Evolutionary conservation across 108 stramenopile species (phyloP).

Genomic region (Chaetoceros muelleri): DNA sequence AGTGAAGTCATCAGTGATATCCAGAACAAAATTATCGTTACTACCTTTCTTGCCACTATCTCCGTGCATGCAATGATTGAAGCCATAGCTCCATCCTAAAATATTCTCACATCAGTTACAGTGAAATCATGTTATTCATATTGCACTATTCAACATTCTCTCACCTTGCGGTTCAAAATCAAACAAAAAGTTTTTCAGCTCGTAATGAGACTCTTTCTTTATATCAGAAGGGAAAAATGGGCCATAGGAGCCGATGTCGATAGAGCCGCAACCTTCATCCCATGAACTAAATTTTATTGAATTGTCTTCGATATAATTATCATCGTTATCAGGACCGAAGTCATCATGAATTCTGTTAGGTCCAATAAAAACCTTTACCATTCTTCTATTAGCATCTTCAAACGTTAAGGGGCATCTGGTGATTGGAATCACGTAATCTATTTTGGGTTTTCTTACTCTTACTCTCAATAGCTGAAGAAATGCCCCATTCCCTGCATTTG

Average conservation of each 20-base stretch:
- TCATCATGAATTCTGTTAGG: neutral
- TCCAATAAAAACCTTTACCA: constrained; percentile 6
- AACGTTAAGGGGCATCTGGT: neutral
- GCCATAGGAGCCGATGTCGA: constrained; percentile 29
- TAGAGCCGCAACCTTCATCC: constrained; percentile 17
- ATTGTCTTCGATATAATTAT: constrained; percentile 11
- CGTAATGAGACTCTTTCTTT: constrained; percentile 33
- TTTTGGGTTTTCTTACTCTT: constrained; percentile 20
- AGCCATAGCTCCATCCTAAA: constrained; percentile 16
- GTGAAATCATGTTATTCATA: constrained; percentile 13
- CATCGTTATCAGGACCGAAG: neutral
- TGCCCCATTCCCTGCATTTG: constrained; percentile 49
- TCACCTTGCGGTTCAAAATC: constrained; percentile 16
- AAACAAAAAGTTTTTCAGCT: constrained; percentile 48
- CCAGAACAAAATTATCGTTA: constrained; percentile 29
- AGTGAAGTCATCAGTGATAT: constrained; percentile 69
- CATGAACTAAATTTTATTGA: constrained; percentile 11
- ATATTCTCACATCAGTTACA: neutral
- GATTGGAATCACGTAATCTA: neutral
- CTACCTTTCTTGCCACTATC: constrained; percentile 22
- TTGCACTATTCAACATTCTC: constrained; percentile 2
- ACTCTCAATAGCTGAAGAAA: constrained; percentile 60
- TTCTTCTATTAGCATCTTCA: neutral
- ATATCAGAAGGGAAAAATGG: constrained; percentile 22
- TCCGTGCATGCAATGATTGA: neutral